Percentiles rank a stretch among this genome's conserved stretches.
phyloP scores from a whole-genome alignment of 495 filamentous ascomycete species.

The Margaritispora aquatica region DNA sequence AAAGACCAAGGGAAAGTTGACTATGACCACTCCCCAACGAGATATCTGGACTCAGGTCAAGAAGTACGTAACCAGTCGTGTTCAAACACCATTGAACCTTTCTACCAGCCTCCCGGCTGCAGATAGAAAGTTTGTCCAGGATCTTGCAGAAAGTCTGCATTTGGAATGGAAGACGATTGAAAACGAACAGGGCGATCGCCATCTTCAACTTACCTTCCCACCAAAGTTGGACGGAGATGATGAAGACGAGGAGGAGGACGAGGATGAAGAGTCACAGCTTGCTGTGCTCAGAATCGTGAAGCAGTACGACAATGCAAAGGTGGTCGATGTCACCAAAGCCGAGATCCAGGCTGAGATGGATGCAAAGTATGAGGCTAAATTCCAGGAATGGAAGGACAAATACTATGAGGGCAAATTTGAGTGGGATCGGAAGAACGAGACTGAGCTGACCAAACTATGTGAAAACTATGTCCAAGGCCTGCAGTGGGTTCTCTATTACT shows the following conservation, averaged over 20 bases:
- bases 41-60: slow-evolving; percentile 76
- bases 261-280: slow-evolving; percentile 81
- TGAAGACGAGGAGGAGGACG: slow-evolving; percentile 53
- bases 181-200: slow-evolving; percentile 71
- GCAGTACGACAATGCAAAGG: slow-evolving; percentile 82
- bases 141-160: slow-evolving; percentile 74
- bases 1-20: slow-evolving; percentile 52
- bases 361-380: slow-evolving; percentile 78
- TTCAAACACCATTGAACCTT: slow-evolving; percentile 56
- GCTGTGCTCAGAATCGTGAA: slow-evolving; percentile 79
- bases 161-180: slow-evolving; percentile 76
- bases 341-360: slow-evolving; percentile 72
- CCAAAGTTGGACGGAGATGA: slow-evolving; percentile 47
- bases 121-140: slow-evolving; percentile 88
- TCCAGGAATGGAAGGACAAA: slow-evolving; percentile 84
- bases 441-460: slow-evolving; percentile 73
- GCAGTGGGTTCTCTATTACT: slow-evolving; percentile 98
- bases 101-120: slow-evolving; percentile 68
- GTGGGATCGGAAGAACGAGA: slow-evolving; percentile 79
- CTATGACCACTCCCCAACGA: slow-evolving; percentile 76
- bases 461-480: slow-evolving; percentile 98
- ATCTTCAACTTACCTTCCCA: slow-evolving; percentile 69
- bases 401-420: slow-evolving; percentile 89
- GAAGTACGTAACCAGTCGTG: slow-evolving; percentile 65
- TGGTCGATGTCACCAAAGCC: slow-evolving; percentile 71